phyloP scores from a whole-genome alignment of 108 stramenopile genomes.

The Cyclotella distinguenda region DNA sequence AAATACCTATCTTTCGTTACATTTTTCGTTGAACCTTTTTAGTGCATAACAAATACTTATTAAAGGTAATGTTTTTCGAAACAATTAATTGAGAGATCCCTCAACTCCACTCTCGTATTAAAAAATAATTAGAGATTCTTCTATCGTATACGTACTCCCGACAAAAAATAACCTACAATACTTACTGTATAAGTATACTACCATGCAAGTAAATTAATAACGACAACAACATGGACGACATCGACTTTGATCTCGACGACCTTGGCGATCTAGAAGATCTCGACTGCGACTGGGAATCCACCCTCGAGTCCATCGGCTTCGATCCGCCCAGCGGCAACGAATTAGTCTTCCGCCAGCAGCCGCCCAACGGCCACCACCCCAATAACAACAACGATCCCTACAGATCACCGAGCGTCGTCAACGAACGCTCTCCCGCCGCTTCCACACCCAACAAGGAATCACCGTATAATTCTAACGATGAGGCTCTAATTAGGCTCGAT shows the following conservation, averaged over 20 bases:
- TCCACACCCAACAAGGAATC: not conserved
- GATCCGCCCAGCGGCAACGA: not conserved
- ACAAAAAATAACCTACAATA: too few species aligned
- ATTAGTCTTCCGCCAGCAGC: conserved; percentile 3
- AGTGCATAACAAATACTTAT: too few species aligned
- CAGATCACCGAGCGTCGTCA: conserved; percentile 1
- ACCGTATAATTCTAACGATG: not conserved
- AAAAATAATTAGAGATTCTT: too few species aligned
- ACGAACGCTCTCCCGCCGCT: not conserved
- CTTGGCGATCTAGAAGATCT: conserved; percentile 28
- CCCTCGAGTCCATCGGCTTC: conserved; percentile 4
- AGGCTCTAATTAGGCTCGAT: conserved; percentile 34
- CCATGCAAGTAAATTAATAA: too few species aligned
- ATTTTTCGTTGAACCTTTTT: too few species aligned
- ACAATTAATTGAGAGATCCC: too few species aligned
- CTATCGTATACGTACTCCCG: too few species aligned
- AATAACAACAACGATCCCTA: conserved; percentile 1
- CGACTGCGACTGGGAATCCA: conserved; percentile 30
- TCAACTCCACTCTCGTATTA: too few species aligned
- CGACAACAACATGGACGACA: conserved; percentile 10
- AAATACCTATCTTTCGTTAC: too few species aligned
- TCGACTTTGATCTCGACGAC: conserved; percentile 34
- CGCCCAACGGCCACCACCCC: conserved; percentile 3
- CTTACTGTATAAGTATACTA: too few species aligned
- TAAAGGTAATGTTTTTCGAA: too few species aligned